These are phyloP conservation scores for Glaciozyma antarctica DNA, from an alignment of 768 basidiomycete species.

Conservation along the genomic window DNA sequence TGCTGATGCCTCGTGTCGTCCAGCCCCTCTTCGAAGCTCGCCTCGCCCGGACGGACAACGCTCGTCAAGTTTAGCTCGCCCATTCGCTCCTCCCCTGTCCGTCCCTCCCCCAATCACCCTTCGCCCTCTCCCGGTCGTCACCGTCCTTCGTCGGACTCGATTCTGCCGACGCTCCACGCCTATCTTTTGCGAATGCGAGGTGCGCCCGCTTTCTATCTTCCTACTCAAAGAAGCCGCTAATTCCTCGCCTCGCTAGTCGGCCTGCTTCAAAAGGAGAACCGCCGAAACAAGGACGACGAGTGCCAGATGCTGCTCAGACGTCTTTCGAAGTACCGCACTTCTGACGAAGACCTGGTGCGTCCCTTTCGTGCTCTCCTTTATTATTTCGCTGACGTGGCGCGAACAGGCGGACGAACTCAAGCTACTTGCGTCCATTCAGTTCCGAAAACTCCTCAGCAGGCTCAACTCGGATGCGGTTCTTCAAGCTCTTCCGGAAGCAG, in stretches of 20 bases:
- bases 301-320: slow-evolving; percentile 48
- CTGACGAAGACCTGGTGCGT: slow-evolving; percentile 54
- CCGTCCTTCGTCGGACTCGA: neutral
- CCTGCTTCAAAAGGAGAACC: slow-evolving; percentile 44
- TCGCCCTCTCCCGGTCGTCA: neutral
- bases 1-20: neutral
- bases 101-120: neutral
- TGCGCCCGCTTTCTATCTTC: slow-evolving; percentile 51
- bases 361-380: slow-evolving; percentile 40
- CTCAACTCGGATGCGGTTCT: slow-evolving; percentile 82
- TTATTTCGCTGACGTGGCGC: neutral
- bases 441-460: slow-evolving; percentile 65
- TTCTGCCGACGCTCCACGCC: slow-evolving; percentile 11
- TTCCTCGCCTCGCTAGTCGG: neutral
- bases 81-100: neutral
- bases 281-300: slow-evolving; percentile 42
- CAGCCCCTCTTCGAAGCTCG: slow-evolving; percentile 5
- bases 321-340: slow-evolving; percentile 44
- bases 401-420: slow-evolving; percentile 62
- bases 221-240: neutral
- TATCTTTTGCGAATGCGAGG: slow-evolving; percentile 24
- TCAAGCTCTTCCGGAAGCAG: slow-evolving; percentile 80
- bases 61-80: slow-evolving; percentile 7
- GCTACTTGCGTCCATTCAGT: slow-evolving; percentile 64
- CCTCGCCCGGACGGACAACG: neutral